Evolutionary conservation across 495 filamentous ascomycete species (phyloP).

Genomic region (Talaromyces liani): DNA sequence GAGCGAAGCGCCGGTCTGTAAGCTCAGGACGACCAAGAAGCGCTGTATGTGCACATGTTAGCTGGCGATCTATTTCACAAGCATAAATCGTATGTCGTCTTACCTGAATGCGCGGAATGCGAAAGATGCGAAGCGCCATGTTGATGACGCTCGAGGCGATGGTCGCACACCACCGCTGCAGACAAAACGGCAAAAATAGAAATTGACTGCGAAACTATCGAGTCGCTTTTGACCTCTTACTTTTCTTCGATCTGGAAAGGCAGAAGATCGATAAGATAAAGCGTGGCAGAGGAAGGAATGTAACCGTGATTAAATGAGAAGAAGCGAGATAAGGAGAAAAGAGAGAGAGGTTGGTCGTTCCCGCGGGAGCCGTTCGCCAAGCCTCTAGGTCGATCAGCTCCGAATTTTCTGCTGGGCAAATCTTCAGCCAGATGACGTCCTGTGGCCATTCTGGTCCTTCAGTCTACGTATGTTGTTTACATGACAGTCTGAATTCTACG

Average conservation of each 20-base stretch:
- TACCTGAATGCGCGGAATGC: constrained; percentile 55
- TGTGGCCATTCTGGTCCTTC: neutral
- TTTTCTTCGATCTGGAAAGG: neutral
- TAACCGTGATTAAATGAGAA: neutral
- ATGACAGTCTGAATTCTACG: no score
- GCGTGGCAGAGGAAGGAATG: neutral
- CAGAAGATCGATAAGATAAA: neutral
- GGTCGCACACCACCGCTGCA: constrained; percentile 4
- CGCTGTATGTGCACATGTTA: constrained; percentile 35
- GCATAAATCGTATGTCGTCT: constrained; percentile 9
- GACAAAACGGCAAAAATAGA: neutral
- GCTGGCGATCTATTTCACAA: neutral
- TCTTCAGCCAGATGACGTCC: neutral
- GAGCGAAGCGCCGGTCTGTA: constrained; percentile 76
- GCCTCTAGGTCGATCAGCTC: neutral
- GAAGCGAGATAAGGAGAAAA: constrained; percentile 8
- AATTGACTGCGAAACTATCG: neutral
- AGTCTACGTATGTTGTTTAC: neutral
- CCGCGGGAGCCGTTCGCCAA: constrained; percentile 9
- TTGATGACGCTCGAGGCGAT: constrained; percentile 17
- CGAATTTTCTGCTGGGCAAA: constrained; percentile 1
- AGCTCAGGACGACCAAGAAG: constrained; percentile 77
- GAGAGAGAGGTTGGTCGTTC: constrained; percentile 17
- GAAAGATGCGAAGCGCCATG: constrained; percentile 46
- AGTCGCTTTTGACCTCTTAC: neutral